Evolutionary conservation across 2,329 filamentous ascomycete species (phyloP).

Genomic region (Alternaria sp.): DNA sequence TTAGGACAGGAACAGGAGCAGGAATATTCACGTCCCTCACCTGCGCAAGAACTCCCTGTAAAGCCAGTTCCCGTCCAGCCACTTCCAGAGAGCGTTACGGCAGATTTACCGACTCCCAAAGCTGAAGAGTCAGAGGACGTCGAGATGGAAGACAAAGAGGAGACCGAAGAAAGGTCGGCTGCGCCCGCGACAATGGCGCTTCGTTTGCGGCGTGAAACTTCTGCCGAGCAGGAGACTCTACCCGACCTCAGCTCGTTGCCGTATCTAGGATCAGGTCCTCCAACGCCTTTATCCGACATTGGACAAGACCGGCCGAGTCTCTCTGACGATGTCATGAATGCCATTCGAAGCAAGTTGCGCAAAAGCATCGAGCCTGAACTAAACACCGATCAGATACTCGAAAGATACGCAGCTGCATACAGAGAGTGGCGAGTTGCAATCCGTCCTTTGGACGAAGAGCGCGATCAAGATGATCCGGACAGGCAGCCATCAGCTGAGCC

Average conservation of each 20-base stretch:
- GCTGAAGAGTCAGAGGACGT: constrained; percentile 47
- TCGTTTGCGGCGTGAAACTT: constrained; percentile 39
- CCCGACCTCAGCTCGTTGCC: constrained; percentile 56
- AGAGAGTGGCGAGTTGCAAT: constrained; percentile 53
- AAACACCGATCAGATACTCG: constrained; percentile 37
- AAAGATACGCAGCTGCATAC: constrained; percentile 51
- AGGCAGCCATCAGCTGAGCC: constrained; percentile 48
- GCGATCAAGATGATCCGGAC: constrained; percentile 50
- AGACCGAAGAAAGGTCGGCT: constrained; percentile 32
- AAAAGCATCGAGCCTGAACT: constrained; percentile 45
- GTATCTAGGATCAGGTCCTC: constrained; percentile 55
- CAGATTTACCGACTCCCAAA: constrained; percentile 46
- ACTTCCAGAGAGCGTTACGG: constrained; percentile 25
- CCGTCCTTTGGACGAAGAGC: constrained; percentile 52
- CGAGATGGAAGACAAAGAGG: constrained; percentile 32
- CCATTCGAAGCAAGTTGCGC: constrained; percentile 46
- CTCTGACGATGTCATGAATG: constrained; percentile 46
- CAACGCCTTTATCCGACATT: constrained; percentile 54
- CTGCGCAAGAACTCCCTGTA: constrained; percentile 2
- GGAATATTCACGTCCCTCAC: constrained; percentile 4
- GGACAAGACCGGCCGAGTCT: constrained; percentile 50
- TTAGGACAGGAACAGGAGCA: constrained; percentile 11
- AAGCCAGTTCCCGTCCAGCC: constrained; percentile 18
- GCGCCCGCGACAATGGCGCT: constrained; percentile 46
- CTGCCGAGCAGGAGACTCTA: constrained; percentile 46